Evolutionary conservation across 2,329 filamentous ascomycete species (phyloP), one percentile per base, ranked within the genome.

Genomic region (Pseudopyrenochaeta lycopersici): DNA sequence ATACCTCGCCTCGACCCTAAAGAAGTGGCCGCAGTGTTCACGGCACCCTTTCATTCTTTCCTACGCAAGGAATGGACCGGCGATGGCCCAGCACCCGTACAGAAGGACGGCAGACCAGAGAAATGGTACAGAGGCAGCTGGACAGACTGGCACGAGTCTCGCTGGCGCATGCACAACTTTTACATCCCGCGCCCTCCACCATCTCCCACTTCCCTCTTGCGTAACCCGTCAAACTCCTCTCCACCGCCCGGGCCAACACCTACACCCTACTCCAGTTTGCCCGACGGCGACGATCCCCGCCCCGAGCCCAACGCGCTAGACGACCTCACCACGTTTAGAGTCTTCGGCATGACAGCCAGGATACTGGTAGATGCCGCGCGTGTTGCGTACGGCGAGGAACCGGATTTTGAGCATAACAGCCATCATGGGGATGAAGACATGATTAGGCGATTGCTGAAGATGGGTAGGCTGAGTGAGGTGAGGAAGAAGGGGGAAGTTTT

Each of bases 11-110:
- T 97, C 10, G 91, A 97, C 76, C 90, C 92, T 1, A 89, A 90
- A 62, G 94, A 98, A 77, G 94, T 98, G 1, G 93, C 92, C 1
- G 93, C 92, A 39, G 92, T 98, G 30, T 98, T 98, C 78, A 94
- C 91, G 4, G 93, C 90, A 4, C 90, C 91, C 0, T 92, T 98
- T 65, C 86, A 89, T 73, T 90, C 92, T 72, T 97, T 98, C 73
- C 78, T 98, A 47, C 81, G 79, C 41, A 74, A 79, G 29, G 74
- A 77, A n/a, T 73, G 72, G 45, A 82, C 90, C 44, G 62, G 80
- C 18, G 68, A 74, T 14, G 75, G 73, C 43, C 61, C 77, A 77
- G 58, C 84, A 75, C 49, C 79, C 1, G 60, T 64, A 14, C 65
- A 71, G 38, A 68, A 68, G 23, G 64, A 68, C 6, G 74, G 73